phyloP scores from a whole-genome alignment of 306 rosid genomes.

The Pyrus communis region DNA sequence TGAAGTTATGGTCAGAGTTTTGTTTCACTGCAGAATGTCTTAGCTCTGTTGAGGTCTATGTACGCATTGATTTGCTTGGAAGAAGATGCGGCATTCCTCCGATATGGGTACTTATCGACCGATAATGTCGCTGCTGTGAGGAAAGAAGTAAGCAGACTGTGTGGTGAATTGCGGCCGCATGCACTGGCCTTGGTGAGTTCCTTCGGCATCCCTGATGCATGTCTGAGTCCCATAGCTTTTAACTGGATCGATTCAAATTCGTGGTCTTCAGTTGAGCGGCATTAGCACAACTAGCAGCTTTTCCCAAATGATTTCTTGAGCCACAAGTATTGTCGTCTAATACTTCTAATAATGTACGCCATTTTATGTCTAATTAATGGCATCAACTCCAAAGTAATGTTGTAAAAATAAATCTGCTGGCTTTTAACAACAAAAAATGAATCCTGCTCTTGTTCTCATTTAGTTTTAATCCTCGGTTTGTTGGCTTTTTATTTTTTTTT shows the following conservation, averaged over 20 bases:
- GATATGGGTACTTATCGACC: conserved; percentile 59
- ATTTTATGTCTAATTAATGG: neutral
- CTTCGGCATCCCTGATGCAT: conserved; percentile 88
- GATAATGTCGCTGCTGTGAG: conserved; percentile 57
- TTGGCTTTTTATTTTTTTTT: no score
- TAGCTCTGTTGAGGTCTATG: conserved; percentile 62
- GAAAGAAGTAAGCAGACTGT: conserved; percentile 68
- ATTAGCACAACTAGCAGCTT: conserved; percentile 13
- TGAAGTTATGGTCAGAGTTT: neutral
- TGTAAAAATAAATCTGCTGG: neutral
- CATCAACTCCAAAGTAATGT: neutral
- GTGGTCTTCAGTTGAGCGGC: conserved; percentile 53
- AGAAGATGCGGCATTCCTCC: conserved; percentile 77
- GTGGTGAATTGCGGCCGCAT: conserved; percentile 65
- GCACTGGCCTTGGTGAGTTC: conserved; percentile 87
- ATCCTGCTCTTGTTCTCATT: no score
- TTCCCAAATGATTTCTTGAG: neutral
- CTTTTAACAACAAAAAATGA: no score
- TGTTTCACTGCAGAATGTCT: conserved; percentile 42
- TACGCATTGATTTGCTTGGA: conserved; percentile 72
- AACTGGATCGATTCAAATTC: conserved; percentile 81
- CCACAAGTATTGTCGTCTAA: neutral
- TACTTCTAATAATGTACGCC: neutral
- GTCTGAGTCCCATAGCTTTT: conserved; percentile 78
- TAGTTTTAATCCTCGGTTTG: no score